Base-by-base conservation (phyloP, 23 red algal species). In the Gracilaria vermiculophylla region DNA sequence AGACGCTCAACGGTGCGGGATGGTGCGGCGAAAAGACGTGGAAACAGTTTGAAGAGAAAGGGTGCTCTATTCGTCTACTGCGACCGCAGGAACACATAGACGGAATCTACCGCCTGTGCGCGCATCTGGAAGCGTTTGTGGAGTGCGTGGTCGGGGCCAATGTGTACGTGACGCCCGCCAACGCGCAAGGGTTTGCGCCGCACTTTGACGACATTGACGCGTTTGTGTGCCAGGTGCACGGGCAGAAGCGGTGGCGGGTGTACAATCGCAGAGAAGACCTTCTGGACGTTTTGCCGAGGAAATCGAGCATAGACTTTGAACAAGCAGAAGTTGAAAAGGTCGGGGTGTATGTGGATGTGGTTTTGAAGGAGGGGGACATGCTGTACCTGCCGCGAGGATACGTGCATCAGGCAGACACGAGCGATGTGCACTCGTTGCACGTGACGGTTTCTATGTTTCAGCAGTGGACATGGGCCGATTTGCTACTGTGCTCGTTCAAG, bases 171-270 rank as follows among this genome's bases (percentile, higher is more conserved):
- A 94, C 92, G n/a, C 92, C 92, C 0, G 28, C 73, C 0, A 37
- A 42, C 1, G 47, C 71, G 17, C 92, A 94, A 69, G 92, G 92
- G 20, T 94, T 94, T 66, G 92, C 92, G 66, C 92, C 92, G 31
- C 92, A 94, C 51, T 94, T 74, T 60, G 92, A 94, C 39, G 92
- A 94, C 52, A 87, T 94, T 31, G 92, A 94, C 44, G 92, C 92
- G 51, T 94, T 94, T 58, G 58, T 94, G 3, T 81, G 82, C 27
- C 92, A 94, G 57, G 61, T 94, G 32, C 54, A 53, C 19, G 92
- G 92, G 2, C 25, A 39, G 39, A 94, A 94, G 47, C 55, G 74
- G 29, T 94, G 92, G 92, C 51, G 76, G 19, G 92, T 94, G 15
- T 94, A 94, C 76, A 56, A 78, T 1, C 82, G 37, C 1, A 33